These are phyloP conservation scores for Curvularia verruculosa DNA, from an alignment of 2,329 filamentous ascomycete genomes.

Conservation along the genomic window DNA sequence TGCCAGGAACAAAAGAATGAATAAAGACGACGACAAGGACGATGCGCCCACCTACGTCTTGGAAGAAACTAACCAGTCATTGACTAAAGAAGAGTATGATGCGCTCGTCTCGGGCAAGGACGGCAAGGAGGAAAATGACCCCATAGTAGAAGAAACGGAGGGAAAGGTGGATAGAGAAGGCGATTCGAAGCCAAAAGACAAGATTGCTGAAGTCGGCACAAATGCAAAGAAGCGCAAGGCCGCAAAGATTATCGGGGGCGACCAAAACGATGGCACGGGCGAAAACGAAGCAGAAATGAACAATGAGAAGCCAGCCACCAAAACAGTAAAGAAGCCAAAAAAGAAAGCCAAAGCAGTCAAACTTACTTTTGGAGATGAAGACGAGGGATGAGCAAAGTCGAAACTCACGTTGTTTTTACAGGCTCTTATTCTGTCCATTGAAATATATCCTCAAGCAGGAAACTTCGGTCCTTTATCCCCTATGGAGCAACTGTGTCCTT, in stretches of 20 bases:
- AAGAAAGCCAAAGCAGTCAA: slow-evolving; percentile 48
- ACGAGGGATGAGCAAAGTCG: slow-evolving; percentile 27
- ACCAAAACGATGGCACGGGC: slow-evolving; percentile 27
- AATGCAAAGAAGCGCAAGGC: slow-evolving; percentile 47
- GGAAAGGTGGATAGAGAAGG: slow-evolving; percentile 12
- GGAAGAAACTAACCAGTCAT: slow-evolving; percentile 70
- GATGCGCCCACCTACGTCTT: slow-evolving; percentile 78
- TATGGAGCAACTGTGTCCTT: no score
- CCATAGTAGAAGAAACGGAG: slow-evolving; percentile 11
- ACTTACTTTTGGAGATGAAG: slow-evolving; percentile 47
- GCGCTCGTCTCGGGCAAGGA: slow-evolving; percentile 48
- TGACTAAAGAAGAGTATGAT: slow-evolving; percentile 59
- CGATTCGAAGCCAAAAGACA: slow-evolving; percentile 32
- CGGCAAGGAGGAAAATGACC: slow-evolving; percentile 14
- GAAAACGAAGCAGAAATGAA: slow-evolving; percentile 20
- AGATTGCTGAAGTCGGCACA: slow-evolving; percentile 43
- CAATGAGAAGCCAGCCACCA: slow-evolving; percentile 18
- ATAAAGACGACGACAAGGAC: slow-evolving; percentile 71
- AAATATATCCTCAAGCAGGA: neutral
- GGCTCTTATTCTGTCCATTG: neutral
- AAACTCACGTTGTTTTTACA: neutral
- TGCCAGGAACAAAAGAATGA: slow-evolving; percentile 53
- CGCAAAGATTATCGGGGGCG: slow-evolving; percentile 44
- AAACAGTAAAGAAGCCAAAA: slow-evolving; percentile 41
- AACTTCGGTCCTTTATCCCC: neutral